A percentile compares a stretch with the other conserved stretches of the same genome.
These are phyloP conservation scores for Apiospora malaysiana DNA, from an alignment of 2,329 filamentous ascomycete genomes.

Conservation along the genomic window DNA sequence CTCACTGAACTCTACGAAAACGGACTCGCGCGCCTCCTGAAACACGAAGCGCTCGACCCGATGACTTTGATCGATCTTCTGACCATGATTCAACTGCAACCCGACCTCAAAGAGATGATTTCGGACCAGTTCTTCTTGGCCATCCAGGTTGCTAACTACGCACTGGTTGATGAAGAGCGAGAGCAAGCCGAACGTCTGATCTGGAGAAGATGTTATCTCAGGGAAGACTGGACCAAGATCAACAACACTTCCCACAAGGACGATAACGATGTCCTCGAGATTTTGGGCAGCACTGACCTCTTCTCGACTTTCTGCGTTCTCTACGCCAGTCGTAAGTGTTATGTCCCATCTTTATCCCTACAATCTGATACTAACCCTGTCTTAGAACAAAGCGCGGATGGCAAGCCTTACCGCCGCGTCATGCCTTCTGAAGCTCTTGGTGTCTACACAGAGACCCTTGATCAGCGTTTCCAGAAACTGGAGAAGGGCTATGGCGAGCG, in stretches of 20 bases:
- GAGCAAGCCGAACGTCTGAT: conserved; percentile 68
- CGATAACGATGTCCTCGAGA: conserved; percentile 69
- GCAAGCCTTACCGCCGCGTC: conserved; percentile 51
- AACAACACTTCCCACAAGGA: conserved; percentile 79
- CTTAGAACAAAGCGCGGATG: conserved; percentile 50
- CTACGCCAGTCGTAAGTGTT: conserved; percentile 66
- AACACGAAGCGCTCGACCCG: conserved; percentile 73
- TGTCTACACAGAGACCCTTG: conserved; percentile 66
- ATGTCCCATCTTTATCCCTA: conserved; percentile 27
- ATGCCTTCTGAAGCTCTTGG: conserved; percentile 61
- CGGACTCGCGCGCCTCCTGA: conserved; percentile 71
- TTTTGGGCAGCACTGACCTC: conserved; percentile 69
- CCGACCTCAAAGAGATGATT: conserved; percentile 58
- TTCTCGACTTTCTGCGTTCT: conserved; percentile 71
- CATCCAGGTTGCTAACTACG: conserved; percentile 64
- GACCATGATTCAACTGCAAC: conserved; percentile 67
- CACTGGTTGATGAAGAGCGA: conserved; percentile 60
- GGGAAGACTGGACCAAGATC: conserved; percentile 82
- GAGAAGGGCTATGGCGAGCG: conserved; percentile 69
- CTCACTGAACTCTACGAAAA: conserved; percentile 75
- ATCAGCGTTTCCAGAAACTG: conserved; percentile 63
- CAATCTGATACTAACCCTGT: conserved; percentile 23
- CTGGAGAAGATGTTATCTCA: conserved; percentile 86
- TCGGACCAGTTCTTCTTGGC: conserved; percentile 77
- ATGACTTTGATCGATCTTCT: conserved; percentile 74